Percentiles rank a stretch among this genome's conserved stretches.
phyloP scores from a whole-genome alignment of 1,284 basidiomycete genomes.

The Amylostereum areolatum region DNA sequence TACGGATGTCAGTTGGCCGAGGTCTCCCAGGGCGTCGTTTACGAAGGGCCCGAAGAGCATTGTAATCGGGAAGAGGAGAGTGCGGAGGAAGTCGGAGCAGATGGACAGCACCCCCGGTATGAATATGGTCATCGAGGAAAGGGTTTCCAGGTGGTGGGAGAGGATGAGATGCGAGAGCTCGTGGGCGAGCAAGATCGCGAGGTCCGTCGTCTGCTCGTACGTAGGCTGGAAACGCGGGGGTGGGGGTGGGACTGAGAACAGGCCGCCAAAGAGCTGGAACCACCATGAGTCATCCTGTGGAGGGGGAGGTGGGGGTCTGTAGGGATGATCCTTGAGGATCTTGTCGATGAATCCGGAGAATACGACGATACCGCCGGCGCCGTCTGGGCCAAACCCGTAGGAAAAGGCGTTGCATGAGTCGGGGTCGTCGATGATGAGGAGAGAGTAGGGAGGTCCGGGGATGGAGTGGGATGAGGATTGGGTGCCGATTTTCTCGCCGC shows the following conservation, averaged over 20 bases:
- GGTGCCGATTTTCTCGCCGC: conserved; percentile 30
- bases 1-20: conserved; percentile 69
- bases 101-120: conserved; percentile 78
- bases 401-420: conserved; percentile 82
- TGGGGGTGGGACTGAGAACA: conserved; percentile 29
- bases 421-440: conserved; percentile 79
- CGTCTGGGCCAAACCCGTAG: conserved; percentile 86
- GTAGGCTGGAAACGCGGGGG: conserved; percentile 53
- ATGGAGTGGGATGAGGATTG: conserved; percentile 45
- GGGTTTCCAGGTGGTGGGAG: conserved; percentile 83
- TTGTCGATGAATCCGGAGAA: conserved; percentile 86
- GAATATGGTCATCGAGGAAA: conserved; percentile 77
- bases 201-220: conserved; percentile 72
- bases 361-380: conserved; percentile 84
- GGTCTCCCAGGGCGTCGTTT: conserved; percentile 80
- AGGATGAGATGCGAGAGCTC: conserved; percentile 85
- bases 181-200: conserved; percentile 83
- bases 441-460: conserved; percentile 79
- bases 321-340: conserved; percentile 47
- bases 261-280: conserved; percentile 40
- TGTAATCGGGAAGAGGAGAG: conserved; percentile 80
- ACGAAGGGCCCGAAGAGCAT: conserved; percentile 88
- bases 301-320: conserved; percentile 12
- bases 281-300: conserved; percentile 37
- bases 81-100: conserved; percentile 65